phyloP scores from a whole-genome alignment of 192 early-diverging fungal genomes.

The Backusella tuberculispora region DNA sequence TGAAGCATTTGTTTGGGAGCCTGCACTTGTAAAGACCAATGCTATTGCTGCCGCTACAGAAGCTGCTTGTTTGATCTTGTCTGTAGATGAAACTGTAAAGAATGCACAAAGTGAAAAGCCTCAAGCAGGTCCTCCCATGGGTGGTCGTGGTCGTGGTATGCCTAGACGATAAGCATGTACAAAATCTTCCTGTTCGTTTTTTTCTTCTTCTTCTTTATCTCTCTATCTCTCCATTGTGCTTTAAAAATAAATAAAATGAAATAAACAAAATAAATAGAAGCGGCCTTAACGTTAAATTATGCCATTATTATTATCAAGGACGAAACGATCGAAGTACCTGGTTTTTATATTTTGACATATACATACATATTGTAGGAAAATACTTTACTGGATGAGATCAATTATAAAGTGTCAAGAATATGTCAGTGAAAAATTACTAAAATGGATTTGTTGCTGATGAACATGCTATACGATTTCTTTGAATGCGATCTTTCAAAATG shows the following conservation, averaged over 20 bases:
- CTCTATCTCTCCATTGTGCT: conserved; percentile 5
- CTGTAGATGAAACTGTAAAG: conserved; percentile 97
- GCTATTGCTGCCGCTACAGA: conserved; percentile 92
- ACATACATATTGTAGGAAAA: too few relatives aligned
- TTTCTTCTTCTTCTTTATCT: conserved; percentile 15
- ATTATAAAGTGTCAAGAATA: too few relatives aligned
- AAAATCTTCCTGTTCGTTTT: conserved; percentile 4
- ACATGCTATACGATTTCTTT: too few relatives aligned
- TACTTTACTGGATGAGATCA: too few relatives aligned
- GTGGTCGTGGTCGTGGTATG: conserved; percentile 68
- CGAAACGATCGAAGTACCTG: too few relatives aligned
- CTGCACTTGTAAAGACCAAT: conserved; percentile 97
- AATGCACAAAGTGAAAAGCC: conserved; percentile 87
- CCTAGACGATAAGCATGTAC: conserved; percentile 54
- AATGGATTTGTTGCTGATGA: too few relatives aligned
- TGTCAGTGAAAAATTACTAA: too few relatives aligned
- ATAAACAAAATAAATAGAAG: background rate
- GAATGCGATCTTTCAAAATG: too few relatives aligned
- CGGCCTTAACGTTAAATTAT: too few relatives aligned
- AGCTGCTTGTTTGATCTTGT: conserved; percentile 94
- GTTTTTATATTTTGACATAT: too few relatives aligned
- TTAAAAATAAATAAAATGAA: conserved; percentile 3
- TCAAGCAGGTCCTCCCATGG: conserved; percentile 56
- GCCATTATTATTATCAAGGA: too few relatives aligned
- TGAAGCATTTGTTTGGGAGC: conserved; percentile 97